These are phyloP conservation scores for Gynandropsis gynandra DNA, from an alignment of 345 rosid genomes.

Conservation along the genomic window DNA sequence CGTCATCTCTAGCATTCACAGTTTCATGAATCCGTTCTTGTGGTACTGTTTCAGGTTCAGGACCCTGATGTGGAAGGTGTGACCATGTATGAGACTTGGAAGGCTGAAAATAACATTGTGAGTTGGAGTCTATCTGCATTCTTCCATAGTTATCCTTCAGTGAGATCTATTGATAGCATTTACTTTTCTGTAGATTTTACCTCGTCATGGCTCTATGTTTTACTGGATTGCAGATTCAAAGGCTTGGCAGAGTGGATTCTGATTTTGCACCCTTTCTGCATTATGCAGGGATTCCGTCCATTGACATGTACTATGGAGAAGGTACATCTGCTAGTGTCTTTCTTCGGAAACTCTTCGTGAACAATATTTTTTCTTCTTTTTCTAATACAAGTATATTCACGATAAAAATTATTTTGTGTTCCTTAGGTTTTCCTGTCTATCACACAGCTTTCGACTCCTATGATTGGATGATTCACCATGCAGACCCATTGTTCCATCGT, in stretches of 20 bases:
- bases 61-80: slow-evolving; percentile 63
- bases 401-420: not conserved
- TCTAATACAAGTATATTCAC: slow-evolving; percentile 7
- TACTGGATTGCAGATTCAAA: slow-evolving; percentile 53
- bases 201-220: slow-evolving; percentile 13
- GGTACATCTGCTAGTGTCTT: slow-evolving; percentile 35
- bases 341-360: not conserved
- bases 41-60: slow-evolving; percentile 43
- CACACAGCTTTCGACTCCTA: slow-evolving; percentile 91
- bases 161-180: no score
- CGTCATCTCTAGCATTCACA: slow-evolving; percentile 5
- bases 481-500: slow-evolving; percentile 75
- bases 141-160: no score
- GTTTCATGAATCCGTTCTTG: no score
- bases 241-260: slow-evolving; percentile 79
- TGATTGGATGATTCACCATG: slow-evolving; percentile 64
- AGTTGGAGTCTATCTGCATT: slow-evolving; percentile 13
- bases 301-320: slow-evolving; percentile 84
- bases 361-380: not conserved
- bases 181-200: no score
- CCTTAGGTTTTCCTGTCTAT: slow-evolving; percentile 82
- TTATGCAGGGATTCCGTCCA: slow-evolving; percentile 81
- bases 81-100: slow-evolving; percentile 62
- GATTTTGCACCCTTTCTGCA: slow-evolving; percentile 96
- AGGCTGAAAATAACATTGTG: slow-evolving; percentile 33